Base-by-base conservation (phyloP, 1,139 yeast species). In the Zygotorulaspora mrakii region DNA sequence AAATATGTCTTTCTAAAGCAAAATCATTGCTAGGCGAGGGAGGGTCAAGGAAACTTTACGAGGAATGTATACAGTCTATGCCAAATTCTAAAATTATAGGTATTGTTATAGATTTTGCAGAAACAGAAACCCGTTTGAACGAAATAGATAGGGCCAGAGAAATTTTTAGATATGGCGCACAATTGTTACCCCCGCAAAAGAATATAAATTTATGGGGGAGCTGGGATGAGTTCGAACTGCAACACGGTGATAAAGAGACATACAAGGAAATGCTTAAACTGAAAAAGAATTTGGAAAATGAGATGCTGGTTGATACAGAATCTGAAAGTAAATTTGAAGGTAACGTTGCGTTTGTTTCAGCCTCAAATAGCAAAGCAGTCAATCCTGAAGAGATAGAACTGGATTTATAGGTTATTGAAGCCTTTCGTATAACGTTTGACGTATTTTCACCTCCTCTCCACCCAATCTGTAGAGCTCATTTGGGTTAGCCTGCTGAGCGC, bases 401-500 rank as follows among this genome's bases (percentile, higher is more conserved):
- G 66, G 79, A 75, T 50, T 49, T 64, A 47, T 67, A 50, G 44
- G 25, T 17, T 18, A 12, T 17, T 26, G 20, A 16, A 17, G 10
- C 13, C 26, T 16, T 27, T 24, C 27, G 23, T 31, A 16, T 14
- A 9, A 23, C 26, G 29, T 39, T 35, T 13, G 14, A 29, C 11
- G 3, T 27, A 5, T 26, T 21, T 33, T 14, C 21, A 13, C 25
- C 9, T 17, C 13, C 39, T 43, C 23, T 43, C 44, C 2, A 86
- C 82, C 98, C 98, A 91, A 40, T 84, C 95, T 31, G 81, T 81
- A 4, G 95, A 83, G 52, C 95, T 82, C 96, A 91, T 91, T 55
- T 91, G 97, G 37, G 91, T 75, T 50, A 91, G 70, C 60, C 98
- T 76, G 52, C 94, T 82, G 48, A 91, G 70, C 0, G 97, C 96